Evolutionary conservation across 345 rosid genomes (phyloP), one percentile per base, ranked within the genome.

Genomic region (Acer negundo): DNA sequence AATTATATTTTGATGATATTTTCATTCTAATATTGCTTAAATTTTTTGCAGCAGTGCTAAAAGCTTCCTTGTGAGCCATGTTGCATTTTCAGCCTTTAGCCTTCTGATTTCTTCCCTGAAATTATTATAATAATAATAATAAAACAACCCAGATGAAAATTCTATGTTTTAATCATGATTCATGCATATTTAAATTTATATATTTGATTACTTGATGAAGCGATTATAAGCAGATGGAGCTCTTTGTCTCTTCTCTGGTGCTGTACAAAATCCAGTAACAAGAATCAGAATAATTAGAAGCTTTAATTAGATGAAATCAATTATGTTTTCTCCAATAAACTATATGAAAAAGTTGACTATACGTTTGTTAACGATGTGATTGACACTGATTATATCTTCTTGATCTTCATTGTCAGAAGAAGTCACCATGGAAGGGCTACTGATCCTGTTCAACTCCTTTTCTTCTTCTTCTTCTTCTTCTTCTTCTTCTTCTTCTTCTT

Each of bases 161-260:
- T 69, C 1, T 72, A 56, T 46, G 3, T 63, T 22, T 47, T 10
- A 64, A 46, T 53, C 56, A 59, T 22, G 42, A 8, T 3, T 19
- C n/a, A 61, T 17, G 20, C 64, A 12, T 19, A 15, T 70, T 31
- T 16, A 16, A 0, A 28, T 28, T 51, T 16, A 53, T 53, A 19
- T 16, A 16, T 53, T 0, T 46, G 40, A 62, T 86, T 89, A 94
- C 99, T 94, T 97, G 89, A 97, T 97, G 91, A 97, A 97, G 74
- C 90, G 82, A 74, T 97, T 94, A 75, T 97, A 97, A 67, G 98
- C 97, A 15, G 98, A 92, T 78, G 98, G 98, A 80, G 97, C 97
- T 86, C 99, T 87, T 81, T 91, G 99, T 75, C 99, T 89, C 83
- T 89, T 97, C 94, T 94, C 97, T 19, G 98, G 98, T 1, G 99